Conservation (phyloP, 1,284 basidiomycete genomes). For the Cutaneotrichosporon cyanovorans region DNA sequence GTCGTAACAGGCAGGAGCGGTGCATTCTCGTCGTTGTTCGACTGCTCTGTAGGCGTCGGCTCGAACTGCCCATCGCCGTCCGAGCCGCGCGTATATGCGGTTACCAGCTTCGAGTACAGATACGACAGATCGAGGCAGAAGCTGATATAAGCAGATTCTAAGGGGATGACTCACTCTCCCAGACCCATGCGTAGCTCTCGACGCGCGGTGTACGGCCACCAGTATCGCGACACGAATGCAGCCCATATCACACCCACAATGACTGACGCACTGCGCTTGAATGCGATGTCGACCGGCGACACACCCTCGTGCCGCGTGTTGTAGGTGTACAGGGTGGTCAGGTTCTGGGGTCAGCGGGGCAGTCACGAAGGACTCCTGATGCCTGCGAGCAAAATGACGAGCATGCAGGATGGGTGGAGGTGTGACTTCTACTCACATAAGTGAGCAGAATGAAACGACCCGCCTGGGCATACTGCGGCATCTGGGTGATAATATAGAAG, state of each 20-base stretch:
- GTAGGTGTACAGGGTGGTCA: constrained; percentile 85
- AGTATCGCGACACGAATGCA: constrained; percentile 72
- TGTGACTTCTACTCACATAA: constrained; percentile 33
- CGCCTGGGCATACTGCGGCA: constrained; percentile 66
- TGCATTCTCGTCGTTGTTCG: constrained; percentile 1
- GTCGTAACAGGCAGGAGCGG: constrained; percentile 11
- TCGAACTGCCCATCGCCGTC: constrained; percentile 7
- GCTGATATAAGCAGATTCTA: constrained; percentile 17
- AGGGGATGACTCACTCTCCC: constrained; percentile 60
- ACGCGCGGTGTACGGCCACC: constrained; percentile 92
- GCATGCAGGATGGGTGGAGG: neutral
- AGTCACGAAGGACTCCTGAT: constrained; percentile 20
- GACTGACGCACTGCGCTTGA: constrained; percentile 72
- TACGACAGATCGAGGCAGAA: constrained; percentile 47
- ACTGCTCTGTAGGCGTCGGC: neutral
- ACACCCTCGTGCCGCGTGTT: constrained; percentile 67
- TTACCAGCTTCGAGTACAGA: constrained; percentile 45
- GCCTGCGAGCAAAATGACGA: constrained; percentile 62
- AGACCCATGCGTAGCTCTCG: constrained; percentile 74
- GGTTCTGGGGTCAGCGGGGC: constrained; percentile 56
- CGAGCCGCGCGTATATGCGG: constrained; percentile 29
- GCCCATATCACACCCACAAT: constrained; percentile 83
- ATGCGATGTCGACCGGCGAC: constrained; percentile 64
- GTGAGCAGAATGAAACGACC: constrained; percentile 78
- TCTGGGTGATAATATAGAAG: constrained; percentile 77